A percentile compares a stretch with the other conserved stretches of the same genome.
Conservation (phyloP, 805 yeast species). For the Yarrowia sp. region DNA sequence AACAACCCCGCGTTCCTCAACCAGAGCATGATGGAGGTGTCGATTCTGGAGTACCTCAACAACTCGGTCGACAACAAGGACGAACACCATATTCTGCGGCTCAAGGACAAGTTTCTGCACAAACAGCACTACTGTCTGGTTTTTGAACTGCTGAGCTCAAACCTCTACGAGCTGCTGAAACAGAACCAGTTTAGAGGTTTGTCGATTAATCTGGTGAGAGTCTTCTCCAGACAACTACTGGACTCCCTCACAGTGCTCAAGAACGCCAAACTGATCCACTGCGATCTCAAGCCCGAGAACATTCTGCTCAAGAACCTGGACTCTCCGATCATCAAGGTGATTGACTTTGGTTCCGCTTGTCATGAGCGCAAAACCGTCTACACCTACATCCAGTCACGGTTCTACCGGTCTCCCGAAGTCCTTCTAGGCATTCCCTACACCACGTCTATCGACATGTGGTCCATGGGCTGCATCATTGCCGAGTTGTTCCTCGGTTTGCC, state of each 20-base stretch:
- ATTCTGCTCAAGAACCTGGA: constrained; percentile 80
- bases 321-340: constrained; percentile 85
- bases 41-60: constrained; percentile 81
- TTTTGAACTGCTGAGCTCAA: constrained; percentile 86
- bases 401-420: constrained; percentile 94
- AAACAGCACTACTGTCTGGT: constrained; percentile 92
- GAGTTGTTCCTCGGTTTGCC: constrained; percentile 93
- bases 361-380: constrained; percentile 88
- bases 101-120: constrained; percentile 89
- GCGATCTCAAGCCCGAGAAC: constrained; percentile 97
- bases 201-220: constrained; percentile 76
- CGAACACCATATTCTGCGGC: constrained; percentile 74
- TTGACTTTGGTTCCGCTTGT: constrained; percentile 96
- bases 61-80: constrained; percentile 71
- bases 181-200: constrained; percentile 95
- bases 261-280: constrained; percentile 84
- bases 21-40: constrained; percentile 90
- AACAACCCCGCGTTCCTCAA: constrained; percentile 89
- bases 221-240: constrained; percentile 78
- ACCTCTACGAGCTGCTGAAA: constrained; percentile 86
- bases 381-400: constrained; percentile 90
- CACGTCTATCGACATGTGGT: constrained; percentile 96
- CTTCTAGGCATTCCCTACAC: constrained; percentile 91
- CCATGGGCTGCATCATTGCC: constrained; percentile 89
- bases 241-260: constrained; percentile 83